These are phyloP conservation scores for Xylariales sp. DNA, from an alignment of 2,329 filamentous ascomycete genomes.

Conservation along the genomic window DNA sequence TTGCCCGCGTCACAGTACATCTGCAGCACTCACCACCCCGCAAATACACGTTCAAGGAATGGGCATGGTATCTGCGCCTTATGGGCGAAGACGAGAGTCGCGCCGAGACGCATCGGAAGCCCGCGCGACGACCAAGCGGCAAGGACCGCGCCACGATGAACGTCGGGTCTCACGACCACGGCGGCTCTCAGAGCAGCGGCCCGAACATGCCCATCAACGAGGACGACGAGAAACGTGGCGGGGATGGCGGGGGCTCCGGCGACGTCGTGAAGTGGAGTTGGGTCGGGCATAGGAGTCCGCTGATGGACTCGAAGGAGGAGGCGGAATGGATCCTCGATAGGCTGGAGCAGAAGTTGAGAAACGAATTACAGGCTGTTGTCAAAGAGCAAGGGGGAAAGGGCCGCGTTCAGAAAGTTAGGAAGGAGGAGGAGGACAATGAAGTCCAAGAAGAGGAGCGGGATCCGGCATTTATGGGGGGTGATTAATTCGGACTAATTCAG, in stretches of 20 bases:
- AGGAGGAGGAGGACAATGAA: conserved; percentile 33
- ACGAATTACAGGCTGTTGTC: conserved; percentile 35
- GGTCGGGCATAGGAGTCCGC: conserved; percentile 63
- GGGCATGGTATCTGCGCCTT: conserved; percentile 77
- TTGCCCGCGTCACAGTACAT: conserved; percentile 61
- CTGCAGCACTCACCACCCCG: conserved; percentile 52
- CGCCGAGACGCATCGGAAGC: conserved; percentile 43
- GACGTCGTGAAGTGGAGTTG: conserved; percentile 60
- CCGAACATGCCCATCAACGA: conserved; percentile 1
- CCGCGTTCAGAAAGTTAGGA: conserved; percentile 12
- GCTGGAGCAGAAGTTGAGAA: conserved; percentile 51
- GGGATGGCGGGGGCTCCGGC: conserved; percentile 9
- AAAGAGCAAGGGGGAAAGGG: conserved; percentile 12
- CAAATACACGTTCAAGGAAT: conserved; percentile 75
- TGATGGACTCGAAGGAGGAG: conserved; percentile 66
- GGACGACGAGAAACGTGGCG: conserved; percentile 1
- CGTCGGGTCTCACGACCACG: conserved; percentile 13
- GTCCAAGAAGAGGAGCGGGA: conserved; percentile 51
- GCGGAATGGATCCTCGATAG: conserved; percentile 69
- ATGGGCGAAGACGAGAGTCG: conserved; percentile 62
- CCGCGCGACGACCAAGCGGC: conserved; percentile 13
- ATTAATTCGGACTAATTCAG: background rate
- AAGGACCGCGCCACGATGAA: background rate
- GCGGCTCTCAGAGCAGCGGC: conserved; percentile 1
- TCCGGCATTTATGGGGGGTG: background rate